Base-by-base conservation (phyloP, 2,329 filamentous ascomycete genomes). In the Scedosporium apiospermum region DNA sequence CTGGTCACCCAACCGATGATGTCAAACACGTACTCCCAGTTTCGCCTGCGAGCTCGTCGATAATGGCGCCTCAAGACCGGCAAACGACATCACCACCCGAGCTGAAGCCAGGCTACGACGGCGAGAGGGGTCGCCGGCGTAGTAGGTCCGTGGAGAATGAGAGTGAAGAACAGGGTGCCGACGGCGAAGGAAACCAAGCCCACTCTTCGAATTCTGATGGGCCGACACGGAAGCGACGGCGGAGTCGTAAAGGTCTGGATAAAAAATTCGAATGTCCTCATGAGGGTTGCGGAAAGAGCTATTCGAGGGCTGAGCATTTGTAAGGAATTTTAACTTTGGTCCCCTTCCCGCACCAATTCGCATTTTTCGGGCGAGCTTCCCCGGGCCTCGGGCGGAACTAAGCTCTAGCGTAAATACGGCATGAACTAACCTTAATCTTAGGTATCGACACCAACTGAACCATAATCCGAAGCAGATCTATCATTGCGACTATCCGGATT, bases 391-490 rank as follows among this genome's bases (percentile, higher is more conserved):
- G 23, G 51, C 18, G 51, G 21, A 55, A 23, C 51, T 55, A 55
- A 27, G 51, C 51, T 27, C 23, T 55, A 55, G 51, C 51, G 51
- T 55, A n/a, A 14, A 23, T 55, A 18, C 51, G 12, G 23, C 51
- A 26, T 34, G 14, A 38, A 62, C 70, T 74, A 64, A 76, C 65
- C 42, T 62, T 21, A 38, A 60, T 14, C 34, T 7, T 65, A 88
- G 85, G 57, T 86, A 97, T 77, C 87, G 95, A 57, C 93, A 98
- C 76, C 93, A 98, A 76, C 78, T 98, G 68, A 99, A 99, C 73
- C 95, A 98, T 76, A 89, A 90, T 63, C 93, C 93, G 18, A 97
- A 97, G 76, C 91, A 96, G 72, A 96, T 96, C 62, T 98, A 96
- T 73, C 86, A 86, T 70, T 98, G 95, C 78, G 91, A 96, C 71